These are phyloP conservation scores for Rhizopogon hawkerae DNA, from an alignment of 1,284 basidiomycete genomes.

Conservation along the genomic window DNA sequence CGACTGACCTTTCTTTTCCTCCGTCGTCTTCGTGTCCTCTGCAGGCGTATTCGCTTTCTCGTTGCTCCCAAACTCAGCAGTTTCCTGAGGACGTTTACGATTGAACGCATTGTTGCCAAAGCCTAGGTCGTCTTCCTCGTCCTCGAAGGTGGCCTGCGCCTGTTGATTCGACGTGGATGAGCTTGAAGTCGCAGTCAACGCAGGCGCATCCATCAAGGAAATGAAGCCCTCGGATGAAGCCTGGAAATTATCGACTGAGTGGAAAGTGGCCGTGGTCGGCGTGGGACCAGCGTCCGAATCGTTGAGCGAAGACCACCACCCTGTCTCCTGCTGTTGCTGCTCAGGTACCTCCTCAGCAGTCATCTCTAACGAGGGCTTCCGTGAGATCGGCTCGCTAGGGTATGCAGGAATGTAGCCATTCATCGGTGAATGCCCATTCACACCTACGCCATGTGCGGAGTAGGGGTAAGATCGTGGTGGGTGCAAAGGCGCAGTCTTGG, in stretches of 20 bases:
- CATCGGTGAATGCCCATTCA: constrained; percentile 15
- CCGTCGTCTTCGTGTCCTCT: constrained; percentile 13
- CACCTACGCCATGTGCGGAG: constrained; percentile 27
- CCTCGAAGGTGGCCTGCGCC: constrained; percentile 36
- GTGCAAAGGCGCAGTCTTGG: constrained; percentile 25
- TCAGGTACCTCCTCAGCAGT: constrained; percentile 29
- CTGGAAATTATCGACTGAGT: constrained; percentile 37
- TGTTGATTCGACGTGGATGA: constrained; percentile 22
- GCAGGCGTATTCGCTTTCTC: constrained; percentile 12
- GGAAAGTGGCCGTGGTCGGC: constrained; percentile 60
- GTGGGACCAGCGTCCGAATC: constrained; percentile 47
- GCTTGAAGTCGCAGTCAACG: constrained; percentile 36
- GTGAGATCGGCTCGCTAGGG: constrained; percentile 18
- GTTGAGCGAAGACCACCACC: constrained; percentile 57
- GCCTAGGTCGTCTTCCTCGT: constrained; percentile 85
- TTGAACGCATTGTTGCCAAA: constrained; percentile 67
- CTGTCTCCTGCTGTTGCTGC: constrained; percentile 29
- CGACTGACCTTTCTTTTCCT: constrained; percentile 20
- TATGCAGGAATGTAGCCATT: constrained; percentile 26
- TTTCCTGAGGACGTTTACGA: constrained; percentile 29
- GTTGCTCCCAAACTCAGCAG: constrained; percentile 20
- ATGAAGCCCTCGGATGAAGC: constrained; percentile 61
- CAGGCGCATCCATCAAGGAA: constrained; percentile 73
- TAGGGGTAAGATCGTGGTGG: constrained; percentile 15
- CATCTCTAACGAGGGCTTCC: constrained; percentile 26